Evolutionary conservation across 1,284 basidiomycete genomes (phyloP).

Genomic region (Volvariella volvacea): DNA sequence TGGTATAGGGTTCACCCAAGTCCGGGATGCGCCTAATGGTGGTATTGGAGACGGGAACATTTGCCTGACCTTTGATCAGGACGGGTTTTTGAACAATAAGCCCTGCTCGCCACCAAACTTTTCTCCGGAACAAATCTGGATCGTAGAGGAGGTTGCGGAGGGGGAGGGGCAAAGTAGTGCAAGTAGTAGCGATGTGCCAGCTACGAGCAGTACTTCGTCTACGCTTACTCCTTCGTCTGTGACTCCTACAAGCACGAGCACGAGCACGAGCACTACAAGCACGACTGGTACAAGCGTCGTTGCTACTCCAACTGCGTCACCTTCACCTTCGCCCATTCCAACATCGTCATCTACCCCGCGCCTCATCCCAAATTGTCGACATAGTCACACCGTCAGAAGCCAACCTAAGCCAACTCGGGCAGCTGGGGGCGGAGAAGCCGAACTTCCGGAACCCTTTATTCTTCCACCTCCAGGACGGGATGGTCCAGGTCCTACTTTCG

Average conservation of each 20-base stretch:
- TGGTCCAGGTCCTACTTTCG: conserved; percentile 16
- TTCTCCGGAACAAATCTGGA: conserved; percentile 18
- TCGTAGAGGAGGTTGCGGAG: conserved; percentile 11
- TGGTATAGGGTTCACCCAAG: conserved; percentile 16
- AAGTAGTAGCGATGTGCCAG: too few species aligned
- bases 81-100: conserved; percentile 17
- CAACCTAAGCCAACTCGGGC: too few species aligned
- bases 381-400: too few species aligned
- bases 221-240: conserved; percentile 1
- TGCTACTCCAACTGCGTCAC: not conserved
- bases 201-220: conserved; percentile 4
- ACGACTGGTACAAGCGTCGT: not conserved
- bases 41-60: conserved; percentile 17
- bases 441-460: conserved; percentile 15
- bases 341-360: too few species aligned
- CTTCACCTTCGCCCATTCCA: too few species aligned
- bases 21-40: conserved; percentile 14
- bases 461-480: conserved; percentile 12
- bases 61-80: conserved; percentile 16
- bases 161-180: not conserved
- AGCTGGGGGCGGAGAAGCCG: too few species aligned
- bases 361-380: too few species aligned
- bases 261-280: not conserved
- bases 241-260: not conserved
- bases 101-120: conserved; percentile 18